Evolutionary conservation across 805 yeast species (phyloP), one percentile per base, ranked within the genome.

Genomic region (Sugiyamaella americana): DNA sequence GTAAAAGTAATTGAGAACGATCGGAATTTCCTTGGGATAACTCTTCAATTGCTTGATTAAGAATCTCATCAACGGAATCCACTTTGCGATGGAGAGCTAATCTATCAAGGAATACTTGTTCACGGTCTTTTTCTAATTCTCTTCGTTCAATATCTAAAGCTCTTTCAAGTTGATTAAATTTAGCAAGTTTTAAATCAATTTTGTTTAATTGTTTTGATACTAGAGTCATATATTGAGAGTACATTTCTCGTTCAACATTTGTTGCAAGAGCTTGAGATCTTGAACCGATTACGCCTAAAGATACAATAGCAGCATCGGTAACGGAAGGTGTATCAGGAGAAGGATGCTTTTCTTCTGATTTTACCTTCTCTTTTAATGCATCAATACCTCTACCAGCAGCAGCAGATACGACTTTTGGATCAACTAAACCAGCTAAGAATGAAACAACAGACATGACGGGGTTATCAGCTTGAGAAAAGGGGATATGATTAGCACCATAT

Each of bases 391-490:
- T 47, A 4, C 58, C 61, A 1, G 94, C 82, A 29, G 95, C 95
- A 8, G 89, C 87, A 47, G 80, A 79, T 0, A 91, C 96, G 19
- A 84, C 84, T 36, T 82, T 83, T 10, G 91, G 84, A 58, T 91
- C 96, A 16, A 88, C 94, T 42, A 89, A 67, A 34, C 87, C 81
- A 0, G 89, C 80, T 65, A 93, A 70, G 64, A 89, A 93, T 11
- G 96, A 82, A 52, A 93, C 75, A n/a, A 95, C 91, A 32, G 95
- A 83, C 69, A 93, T 74, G 2, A 93, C 88, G 2, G 99, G 98
- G 64, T 93, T 93, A 56, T 93, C 98, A 23, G 82, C 78, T 38
- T 87, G 77, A 32, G 87, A 78, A 42, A 86, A 82, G 11, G 98
- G 96, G 43, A 91, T 73, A 62, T 87, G 84, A 43, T 58, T 57